Evolutionary conservation across 306 rosid species (phyloP), one percentile per base, ranked within the genome.

Genomic region (Lupinus albus): DNA sequence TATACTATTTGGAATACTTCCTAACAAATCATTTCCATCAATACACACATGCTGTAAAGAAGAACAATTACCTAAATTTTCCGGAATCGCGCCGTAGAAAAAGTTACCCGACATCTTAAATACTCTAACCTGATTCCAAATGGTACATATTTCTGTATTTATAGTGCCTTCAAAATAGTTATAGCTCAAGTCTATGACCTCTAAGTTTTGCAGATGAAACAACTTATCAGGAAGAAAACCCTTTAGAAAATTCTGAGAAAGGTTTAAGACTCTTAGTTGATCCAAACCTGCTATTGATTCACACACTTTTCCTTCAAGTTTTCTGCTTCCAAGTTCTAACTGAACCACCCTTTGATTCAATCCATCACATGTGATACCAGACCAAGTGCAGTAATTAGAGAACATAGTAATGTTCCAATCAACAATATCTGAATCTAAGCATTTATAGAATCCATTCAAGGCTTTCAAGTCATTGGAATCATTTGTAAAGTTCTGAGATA

Each of bases 361-460:
- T 38, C 18, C 46, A 25, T 38, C 68, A 67, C 73, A 76, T 13
- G 67, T 54, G 57, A 76, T 76, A 61, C 80, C 80, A 53, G 42
- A 12, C 80, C 80, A 76, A 33, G 45, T 69, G 71, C 80, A 76
- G 36, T 66, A 18, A 62, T 76, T 15, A 7, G 12, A 6, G 18
- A 55, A 42, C 11, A 17, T 13, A 11, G 62, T 21, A n/a, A 6
- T 36, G 41, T 16, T 64, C 76, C 81, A 76, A 15, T 56, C 52
- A n/a, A 11, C 39, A 70, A 46, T 54, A 25, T 28, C 1, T 36
- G 62, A 46, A 46, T 70, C 76, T 36, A 77, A 64, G 68, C 68
- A 77, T 49, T 2, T 55, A 18, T 49, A 77, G 73, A 77, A 77
- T 11, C 53, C 63, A 63, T 8, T 47, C 28, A 77, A 70, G 56